These are phyloP conservation scores for Eremomyces bilateralis DNA, from an alignment of 495 filamentous ascomycete genomes.

Conservation along the genomic window DNA sequence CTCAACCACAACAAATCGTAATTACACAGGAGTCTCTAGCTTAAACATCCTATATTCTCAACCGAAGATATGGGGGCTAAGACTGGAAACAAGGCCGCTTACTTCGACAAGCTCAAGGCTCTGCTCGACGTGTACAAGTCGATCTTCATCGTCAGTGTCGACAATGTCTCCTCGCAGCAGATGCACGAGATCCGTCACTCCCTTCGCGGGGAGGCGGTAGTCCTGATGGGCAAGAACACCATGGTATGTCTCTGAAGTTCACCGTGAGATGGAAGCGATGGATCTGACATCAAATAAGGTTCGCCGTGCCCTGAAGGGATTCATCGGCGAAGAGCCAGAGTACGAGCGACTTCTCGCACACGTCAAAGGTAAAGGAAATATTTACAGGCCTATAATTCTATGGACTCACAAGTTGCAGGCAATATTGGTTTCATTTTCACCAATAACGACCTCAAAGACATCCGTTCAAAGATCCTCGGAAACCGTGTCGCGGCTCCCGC, in stretches of 20 bases:
- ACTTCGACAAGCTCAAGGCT: conserved; percentile 96
- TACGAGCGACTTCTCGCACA: conserved; percentile 91
- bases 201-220: conserved; percentile 72
- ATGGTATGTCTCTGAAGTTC: conserved; percentile 57
- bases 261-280: no score
- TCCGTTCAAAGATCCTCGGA: conserved; percentile 79
- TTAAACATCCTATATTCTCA: conserved; percentile 19
- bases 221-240: conserved; percentile 99
- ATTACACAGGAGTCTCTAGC: conserved; percentile 8
- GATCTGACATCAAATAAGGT: no score
- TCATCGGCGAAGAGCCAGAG: conserved; percentile 75
- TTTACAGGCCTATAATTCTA: no score
- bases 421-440: conserved; percentile 99
- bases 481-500: conserved; percentile 97
- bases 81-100: conserved; percentile 76
- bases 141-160: conserved; percentile 77
- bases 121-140: conserved; percentile 79
- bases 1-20: no score
- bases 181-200: conserved; percentile 98
- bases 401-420: conserved; percentile 74
- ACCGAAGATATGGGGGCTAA: conserved; percentile 97
- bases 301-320: conserved; percentile 92
- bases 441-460: conserved; percentile 78
- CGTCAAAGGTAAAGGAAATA: no score
- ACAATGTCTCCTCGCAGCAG: conserved; percentile 78